Percentiles rank a stretch among this genome's conserved stretches.
Conservation (phyloP, 768 basidiomycete genomes). For the Exidia glandulosa region DNA sequence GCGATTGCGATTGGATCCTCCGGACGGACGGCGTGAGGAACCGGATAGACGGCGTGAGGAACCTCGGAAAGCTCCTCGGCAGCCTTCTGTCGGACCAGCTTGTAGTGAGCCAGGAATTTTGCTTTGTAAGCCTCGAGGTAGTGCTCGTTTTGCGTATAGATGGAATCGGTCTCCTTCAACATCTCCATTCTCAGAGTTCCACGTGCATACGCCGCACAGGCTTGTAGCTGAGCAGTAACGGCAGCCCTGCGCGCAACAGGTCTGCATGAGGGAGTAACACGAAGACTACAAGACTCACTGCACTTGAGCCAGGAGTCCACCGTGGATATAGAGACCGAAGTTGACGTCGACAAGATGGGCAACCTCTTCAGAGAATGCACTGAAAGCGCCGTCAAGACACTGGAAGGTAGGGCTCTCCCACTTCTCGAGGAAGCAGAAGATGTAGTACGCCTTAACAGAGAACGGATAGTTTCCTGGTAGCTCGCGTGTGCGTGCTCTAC, state of each 20-base stretch:
- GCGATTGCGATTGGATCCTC: no score
- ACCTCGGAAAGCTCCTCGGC: no score
- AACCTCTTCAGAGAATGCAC: conserved; percentile 28
- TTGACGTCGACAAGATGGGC: conserved; percentile 33
- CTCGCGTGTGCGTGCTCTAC: conserved; percentile 59
- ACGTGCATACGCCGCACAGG: conserved; percentile 29
- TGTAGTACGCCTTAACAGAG: conserved; percentile 41
- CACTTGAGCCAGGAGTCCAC: conserved; percentile 39
- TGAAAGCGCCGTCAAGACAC: conserved; percentile 32
- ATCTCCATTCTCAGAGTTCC: conserved; percentile 37
- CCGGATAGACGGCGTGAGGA: no score
- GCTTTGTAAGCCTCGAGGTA: conserved; percentile 6
- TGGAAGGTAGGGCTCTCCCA: conserved; percentile 39
- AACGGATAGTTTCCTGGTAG: conserved; percentile 55
- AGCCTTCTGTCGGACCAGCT: no score
- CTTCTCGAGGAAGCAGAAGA: conserved; percentile 29
- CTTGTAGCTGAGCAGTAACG: conserved; percentile 39
- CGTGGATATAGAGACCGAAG: conserved; percentile 43
- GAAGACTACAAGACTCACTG: no score
- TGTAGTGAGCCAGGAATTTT: conserved; percentile 4
- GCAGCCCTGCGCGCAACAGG: conserved; percentile 39
- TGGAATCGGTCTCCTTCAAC: conserved; percentile 20
- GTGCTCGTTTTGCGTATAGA: conserved; percentile 4
- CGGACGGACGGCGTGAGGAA: no score
- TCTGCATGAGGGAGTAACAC: no score